These are phyloP conservation scores for Didymella glomerata DNA, from an alignment of 2,329 filamentous ascomycete genomes.

Conservation along the genomic window DNA sequence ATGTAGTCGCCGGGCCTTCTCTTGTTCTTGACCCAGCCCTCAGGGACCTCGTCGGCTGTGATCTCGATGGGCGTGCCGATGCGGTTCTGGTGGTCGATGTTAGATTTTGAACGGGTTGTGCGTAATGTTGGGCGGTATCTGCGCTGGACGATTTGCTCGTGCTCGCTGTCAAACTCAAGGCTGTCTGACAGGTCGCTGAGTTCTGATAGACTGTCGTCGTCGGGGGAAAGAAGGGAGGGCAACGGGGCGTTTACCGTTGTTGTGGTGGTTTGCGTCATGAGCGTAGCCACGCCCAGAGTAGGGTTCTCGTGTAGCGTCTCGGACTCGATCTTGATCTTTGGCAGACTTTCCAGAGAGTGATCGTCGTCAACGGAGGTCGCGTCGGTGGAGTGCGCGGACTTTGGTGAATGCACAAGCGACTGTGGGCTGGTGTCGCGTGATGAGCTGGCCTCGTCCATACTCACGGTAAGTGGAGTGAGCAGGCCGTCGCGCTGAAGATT, in stretches of 20 bases:
- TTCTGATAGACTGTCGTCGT: constrained; percentile 48
- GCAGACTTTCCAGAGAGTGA: constrained; percentile 16
- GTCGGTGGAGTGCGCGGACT: constrained; percentile 49
- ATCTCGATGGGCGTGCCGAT: constrained; percentile 43
- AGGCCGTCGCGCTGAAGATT: constrained; percentile 46
- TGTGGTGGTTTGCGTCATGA: constrained; percentile 40
- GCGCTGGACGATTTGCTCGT: constrained; percentile 48
- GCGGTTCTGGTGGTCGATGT: constrained; percentile 37
- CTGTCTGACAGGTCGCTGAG: constrained; percentile 52
- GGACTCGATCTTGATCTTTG: constrained; percentile 37
- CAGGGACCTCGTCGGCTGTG: constrained; percentile 27
- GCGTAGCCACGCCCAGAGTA: constrained; percentile 40
- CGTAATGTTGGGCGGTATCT: constrained; percentile 42
- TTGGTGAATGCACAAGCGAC: constrained; percentile 44
- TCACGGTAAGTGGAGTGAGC: constrained; percentile 41
- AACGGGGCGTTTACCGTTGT: constrained; percentile 43
- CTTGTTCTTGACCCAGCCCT: constrained; percentile 39
- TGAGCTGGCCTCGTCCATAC: constrained; percentile 39
- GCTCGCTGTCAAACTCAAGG: constrained; percentile 50
- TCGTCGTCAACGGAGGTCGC: constrained; percentile 52
- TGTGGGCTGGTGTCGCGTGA: constrained; percentile 43
- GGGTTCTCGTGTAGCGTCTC: constrained; percentile 33
- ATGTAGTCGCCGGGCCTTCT: constrained; percentile 69
- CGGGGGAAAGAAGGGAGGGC: constrained; percentile 36
- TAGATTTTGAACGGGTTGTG: constrained; percentile 49